These are phyloP conservation scores for Elsinoe necatrix DNA, from an alignment of 2,329 filamentous ascomycete genomes.

Conservation along the genomic window DNA sequence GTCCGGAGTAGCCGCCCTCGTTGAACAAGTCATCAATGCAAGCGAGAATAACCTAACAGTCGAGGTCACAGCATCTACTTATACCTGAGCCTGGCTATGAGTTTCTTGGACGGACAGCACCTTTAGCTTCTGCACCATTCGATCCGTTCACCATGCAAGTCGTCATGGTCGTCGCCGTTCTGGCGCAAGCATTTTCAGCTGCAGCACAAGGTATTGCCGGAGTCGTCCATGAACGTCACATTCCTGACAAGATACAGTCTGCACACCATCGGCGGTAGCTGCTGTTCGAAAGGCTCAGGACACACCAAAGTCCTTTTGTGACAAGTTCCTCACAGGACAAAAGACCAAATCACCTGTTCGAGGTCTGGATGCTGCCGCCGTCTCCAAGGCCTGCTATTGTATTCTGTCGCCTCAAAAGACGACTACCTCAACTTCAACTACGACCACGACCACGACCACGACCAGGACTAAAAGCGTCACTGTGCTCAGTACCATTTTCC, in stretches of 20 bases:
- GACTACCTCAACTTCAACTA: background rate
- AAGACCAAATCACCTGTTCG: slow-evolving; percentile 1
- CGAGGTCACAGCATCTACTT: no score
- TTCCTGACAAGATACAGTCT: background rate
- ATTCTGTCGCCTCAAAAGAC: slow-evolving; percentile 2
- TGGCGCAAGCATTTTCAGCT: background rate
- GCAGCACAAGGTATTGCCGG: background rate
- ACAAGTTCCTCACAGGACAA: background rate
- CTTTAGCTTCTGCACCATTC: background rate
- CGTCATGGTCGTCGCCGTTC: background rate
- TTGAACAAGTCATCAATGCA: background rate
- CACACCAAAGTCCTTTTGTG: background rate
- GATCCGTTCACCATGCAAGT: background rate
- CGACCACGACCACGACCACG: background rate
- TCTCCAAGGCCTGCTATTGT: slow-evolving; percentile 2
- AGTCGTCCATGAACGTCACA: no score
- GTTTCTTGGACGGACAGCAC: background rate
- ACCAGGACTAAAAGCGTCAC: background rate
- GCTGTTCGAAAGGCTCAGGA: background rate
- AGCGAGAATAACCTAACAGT: background rate
- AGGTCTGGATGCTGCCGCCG: background rate
- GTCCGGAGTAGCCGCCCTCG: background rate
- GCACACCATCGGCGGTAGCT: background rate
- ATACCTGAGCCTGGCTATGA: background rate
- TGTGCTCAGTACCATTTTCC: background rate